Evolutionary conservation across 2,329 filamentous ascomycete genomes (phyloP), one percentile per base, ranked within the genome.

Genomic region (Daldinia sp.): DNA sequence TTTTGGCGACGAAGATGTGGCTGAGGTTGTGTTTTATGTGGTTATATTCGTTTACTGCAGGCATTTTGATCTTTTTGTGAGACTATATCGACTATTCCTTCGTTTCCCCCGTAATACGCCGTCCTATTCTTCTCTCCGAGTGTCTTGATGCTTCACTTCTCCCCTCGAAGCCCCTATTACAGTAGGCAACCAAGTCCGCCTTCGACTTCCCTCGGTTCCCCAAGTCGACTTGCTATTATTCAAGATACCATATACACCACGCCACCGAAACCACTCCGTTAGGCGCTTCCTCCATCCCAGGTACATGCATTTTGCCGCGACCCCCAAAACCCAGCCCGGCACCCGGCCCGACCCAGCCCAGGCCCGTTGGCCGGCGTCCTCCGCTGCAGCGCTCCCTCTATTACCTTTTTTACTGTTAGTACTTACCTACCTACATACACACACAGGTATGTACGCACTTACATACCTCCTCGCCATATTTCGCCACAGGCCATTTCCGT

Each of bases 291-390:
- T n/a, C 13, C 34, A 7, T 17, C 34, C n/a, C 21, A 27, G 6
- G 6, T 13, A 25, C 3, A 41, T 6, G 4, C 7, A 15, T 4
- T 15, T 48, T 48, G 4, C 27, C 47, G 27, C 47, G 9, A 21
- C 47, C 29, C 47, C 17, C n/a, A 37, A 49, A 34, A 49, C 9
- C 47, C 53, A 23, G 32, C 43, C 25, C 47, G 51, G n/a, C 19
- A 43, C 17, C 25, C 25, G 43, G 10, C 21, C 27, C 58, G 43
- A 45, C 58, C 51, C 25, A n/a, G 17, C 25, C 56, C 37, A 7
- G 23, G n/a, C 34, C 57, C 34, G 50, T 27, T 21, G 27, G 27
- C 39, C 54, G 54, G 54, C 43, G 54, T 58, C 30, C 54, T 49
- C 54, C 54, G 45, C 9, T 23, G 17, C 27, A 30, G 5, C 7